These are phyloP conservation scores for Trametes sp. DNA, from an alignment of 1,284 basidiomycete genomes.

Conservation along the genomic window DNA sequence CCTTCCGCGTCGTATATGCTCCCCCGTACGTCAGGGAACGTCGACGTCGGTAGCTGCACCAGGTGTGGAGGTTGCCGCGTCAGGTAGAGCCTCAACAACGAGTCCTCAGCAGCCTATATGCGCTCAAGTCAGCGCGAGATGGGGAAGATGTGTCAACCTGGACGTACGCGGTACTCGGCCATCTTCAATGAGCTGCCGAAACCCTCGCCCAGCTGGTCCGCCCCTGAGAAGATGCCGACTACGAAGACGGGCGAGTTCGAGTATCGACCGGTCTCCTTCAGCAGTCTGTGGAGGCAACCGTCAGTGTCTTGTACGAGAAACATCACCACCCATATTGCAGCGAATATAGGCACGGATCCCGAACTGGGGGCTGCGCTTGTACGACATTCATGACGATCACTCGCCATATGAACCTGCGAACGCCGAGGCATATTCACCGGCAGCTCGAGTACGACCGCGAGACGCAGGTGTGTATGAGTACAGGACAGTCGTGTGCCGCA, in stretches of 20 bases:
- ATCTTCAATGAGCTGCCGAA: constrained; percentile 93
- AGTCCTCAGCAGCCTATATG: constrained; percentile 82
- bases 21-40: constrained; percentile 63
- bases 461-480: too few species aligned
- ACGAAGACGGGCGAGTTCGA: constrained; percentile 93
- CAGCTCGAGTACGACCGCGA: too few species aligned
- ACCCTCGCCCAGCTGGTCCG: constrained; percentile 92
- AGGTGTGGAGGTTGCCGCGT: constrained; percentile 74
- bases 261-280: constrained; percentile 92
- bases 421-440: too few species aligned
- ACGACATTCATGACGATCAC: not conserved
- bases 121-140: constrained; percentile 9
- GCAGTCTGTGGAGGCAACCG: constrained; percentile 57
- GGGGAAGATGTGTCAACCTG: constrained; percentile 19
- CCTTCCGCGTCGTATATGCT: constrained; percentile 51
- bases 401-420: not conserved
- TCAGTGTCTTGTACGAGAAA: not conserved
- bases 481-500: too few species aligned
- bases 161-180: constrained; percentile 90
- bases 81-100: constrained; percentile 82
- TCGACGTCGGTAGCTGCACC: constrained; percentile 72
- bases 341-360: not conserved
- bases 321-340: too few species aligned
- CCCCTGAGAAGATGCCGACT: constrained; percentile 91
- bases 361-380: not conserved